Percentiles rank a stretch among this genome's conserved stretches.
phyloP scores from a whole-genome alignment of 306 rosid species.

The Dryas alaskensis region DNA sequence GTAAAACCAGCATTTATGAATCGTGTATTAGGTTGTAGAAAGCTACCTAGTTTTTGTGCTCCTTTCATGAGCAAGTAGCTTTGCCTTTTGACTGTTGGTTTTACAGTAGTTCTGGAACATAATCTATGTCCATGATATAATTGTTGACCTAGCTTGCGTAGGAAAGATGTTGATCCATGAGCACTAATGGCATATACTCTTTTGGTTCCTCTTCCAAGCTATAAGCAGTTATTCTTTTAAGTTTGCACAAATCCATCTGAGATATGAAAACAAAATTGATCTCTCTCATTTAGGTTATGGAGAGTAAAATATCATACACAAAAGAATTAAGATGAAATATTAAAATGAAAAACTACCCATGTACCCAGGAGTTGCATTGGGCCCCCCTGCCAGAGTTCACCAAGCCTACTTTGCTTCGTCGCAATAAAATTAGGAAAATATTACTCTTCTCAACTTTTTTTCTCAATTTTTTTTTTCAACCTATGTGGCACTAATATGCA shows the following conservation, averaged over 20 bases:
- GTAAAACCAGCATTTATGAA: not conserved
- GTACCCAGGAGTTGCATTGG: not conserved
- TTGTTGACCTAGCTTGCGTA: not conserved
- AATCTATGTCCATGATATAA: not conserved
- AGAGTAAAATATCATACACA: not conserved
- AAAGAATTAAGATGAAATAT: not conserved
- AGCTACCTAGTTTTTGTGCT: not conserved
- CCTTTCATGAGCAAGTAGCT: not conserved
- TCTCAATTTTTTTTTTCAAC: too few relatives aligned
- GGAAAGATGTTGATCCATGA: not conserved
- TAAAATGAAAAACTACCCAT: slow-evolving; percentile 4
- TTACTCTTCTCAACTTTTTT: too few relatives aligned
- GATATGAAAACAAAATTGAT: not conserved
- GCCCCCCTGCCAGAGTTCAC: not conserved
- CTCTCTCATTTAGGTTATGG: not conserved
- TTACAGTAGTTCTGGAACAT: not conserved
- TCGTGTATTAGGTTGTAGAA: not conserved
- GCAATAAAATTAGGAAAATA: too few relatives aligned
- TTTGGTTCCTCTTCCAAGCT: not conserved
- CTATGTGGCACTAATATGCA: too few relatives aligned
- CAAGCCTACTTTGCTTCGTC: too few relatives aligned
- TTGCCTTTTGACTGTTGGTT: not conserved
- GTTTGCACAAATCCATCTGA: too few relatives aligned
- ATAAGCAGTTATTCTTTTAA: too few relatives aligned
- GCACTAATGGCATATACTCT: not conserved